A percentile compares a stretch with the other conserved stretches of the same genome.
These are phyloP conservation scores for Colletotrichum sp. DNA, from an alignment of 2,329 filamentous ascomycete genomes.

Conservation along the genomic window DNA sequence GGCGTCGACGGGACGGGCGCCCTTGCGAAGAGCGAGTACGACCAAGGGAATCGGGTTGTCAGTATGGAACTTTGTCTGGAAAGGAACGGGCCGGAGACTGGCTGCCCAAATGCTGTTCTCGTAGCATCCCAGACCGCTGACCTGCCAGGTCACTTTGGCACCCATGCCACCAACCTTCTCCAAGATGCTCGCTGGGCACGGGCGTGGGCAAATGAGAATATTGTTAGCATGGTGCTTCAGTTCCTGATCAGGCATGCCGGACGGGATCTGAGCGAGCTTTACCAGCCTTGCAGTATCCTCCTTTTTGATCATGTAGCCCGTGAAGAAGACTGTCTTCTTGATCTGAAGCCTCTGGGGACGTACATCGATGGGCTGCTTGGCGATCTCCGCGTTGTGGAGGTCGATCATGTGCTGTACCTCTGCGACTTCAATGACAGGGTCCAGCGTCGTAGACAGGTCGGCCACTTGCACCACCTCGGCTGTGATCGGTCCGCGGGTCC, in stretches of 20 bases:
- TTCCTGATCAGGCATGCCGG: conserved; percentile 68
- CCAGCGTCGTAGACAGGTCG: conserved; percentile 74
- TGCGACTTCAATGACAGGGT: conserved; percentile 79
- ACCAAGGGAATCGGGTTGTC: conserved; percentile 81
- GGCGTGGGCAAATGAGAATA: conserved; percentile 85
- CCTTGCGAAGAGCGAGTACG: conserved; percentile 80
- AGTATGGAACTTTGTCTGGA: conserved; percentile 73
- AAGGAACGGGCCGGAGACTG: conserved; percentile 74
- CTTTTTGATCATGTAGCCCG: conserved; percentile 82
- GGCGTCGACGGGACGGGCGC: conserved; percentile 79
- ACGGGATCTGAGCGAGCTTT: conserved; percentile 69
- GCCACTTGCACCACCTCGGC: conserved; percentile 88
- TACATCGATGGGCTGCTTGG: conserved; percentile 34
- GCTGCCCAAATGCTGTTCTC: conserved; percentile 91
- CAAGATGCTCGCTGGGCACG: conserved; percentile 74
- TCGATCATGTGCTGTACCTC: conserved; percentile 92
- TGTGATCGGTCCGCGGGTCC: conserved; percentile 67
- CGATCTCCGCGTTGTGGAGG: conserved; percentile 73
- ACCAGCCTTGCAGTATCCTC: conserved; percentile 76
- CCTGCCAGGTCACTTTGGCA: conserved; percentile 82
- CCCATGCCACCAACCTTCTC: conserved; percentile 88
- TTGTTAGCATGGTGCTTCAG: conserved; percentile 86
- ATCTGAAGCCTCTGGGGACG: conserved; percentile 65
- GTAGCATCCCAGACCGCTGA: conserved; percentile 75
- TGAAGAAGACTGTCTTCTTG: conserved; percentile 89